These are phyloP conservation scores for Lepidium sativum DNA, from an alignment of 345 rosid species.

Conservation along the genomic window DNA sequence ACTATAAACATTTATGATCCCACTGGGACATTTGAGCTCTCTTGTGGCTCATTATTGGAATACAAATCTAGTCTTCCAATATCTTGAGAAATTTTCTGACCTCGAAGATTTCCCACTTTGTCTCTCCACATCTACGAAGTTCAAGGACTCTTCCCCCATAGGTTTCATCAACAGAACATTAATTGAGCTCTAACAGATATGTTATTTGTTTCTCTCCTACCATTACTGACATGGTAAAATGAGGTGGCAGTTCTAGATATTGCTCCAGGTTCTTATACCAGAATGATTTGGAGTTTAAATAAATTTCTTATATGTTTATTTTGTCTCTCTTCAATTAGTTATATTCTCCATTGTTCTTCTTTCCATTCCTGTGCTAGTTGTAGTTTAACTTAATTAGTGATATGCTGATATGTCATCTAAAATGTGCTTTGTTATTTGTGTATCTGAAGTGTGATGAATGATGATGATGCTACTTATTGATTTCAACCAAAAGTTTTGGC, in stretches of 20 bases:
- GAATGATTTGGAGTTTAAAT: background rate
- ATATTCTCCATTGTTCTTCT: background rate
- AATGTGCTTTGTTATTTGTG: background rate
- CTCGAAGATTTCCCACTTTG: background rate
- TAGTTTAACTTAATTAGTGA: background rate
- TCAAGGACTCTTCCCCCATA: slow-evolving; percentile 2
- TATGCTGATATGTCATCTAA: background rate
- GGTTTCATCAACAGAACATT: slow-evolving; percentile 5
- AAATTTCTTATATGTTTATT: background rate
- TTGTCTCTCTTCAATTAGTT: background rate
- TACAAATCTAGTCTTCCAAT: background rate
- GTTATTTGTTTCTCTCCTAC: background rate
- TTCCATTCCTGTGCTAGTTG: background rate
- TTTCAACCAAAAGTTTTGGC: slow-evolving; percentile 4
- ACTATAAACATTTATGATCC: background rate
- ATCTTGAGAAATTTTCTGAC: background rate
- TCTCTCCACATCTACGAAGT: background rate
- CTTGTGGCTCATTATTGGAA: slow-evolving; percentile 5
- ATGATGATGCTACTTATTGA: slow-evolving; percentile 7
- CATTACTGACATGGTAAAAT: background rate
- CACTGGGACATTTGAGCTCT: background rate
- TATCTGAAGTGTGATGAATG: slow-evolving; percentile 2
- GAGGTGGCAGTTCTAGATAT: background rate
- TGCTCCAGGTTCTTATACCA: background rate
- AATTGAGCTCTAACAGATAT: background rate